Conservation (phyloP, 768 basidiomycete genomes). For the Suillus lakei region DNA sequence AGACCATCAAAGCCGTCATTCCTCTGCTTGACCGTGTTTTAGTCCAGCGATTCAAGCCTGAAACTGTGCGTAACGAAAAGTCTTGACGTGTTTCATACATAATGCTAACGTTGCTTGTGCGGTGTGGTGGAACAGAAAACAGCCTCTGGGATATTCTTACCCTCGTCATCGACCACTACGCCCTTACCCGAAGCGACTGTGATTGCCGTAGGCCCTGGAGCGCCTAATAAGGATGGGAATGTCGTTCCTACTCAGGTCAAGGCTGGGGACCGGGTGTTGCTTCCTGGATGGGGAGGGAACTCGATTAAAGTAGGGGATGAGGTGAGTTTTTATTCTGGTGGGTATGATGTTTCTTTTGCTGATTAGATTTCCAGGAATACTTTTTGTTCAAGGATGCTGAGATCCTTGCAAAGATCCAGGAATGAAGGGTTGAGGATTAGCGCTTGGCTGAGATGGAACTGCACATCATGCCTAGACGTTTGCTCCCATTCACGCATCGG, state of each 20-base stretch:
- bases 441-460: no score
- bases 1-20: constrained; percentile 87
- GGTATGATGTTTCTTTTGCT: not conserved
- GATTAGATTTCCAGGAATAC: constrained; percentile 71
- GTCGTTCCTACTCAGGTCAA: constrained; percentile 78
- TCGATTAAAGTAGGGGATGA: constrained; percentile 97
- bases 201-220: constrained; percentile 93
- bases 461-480: constrained; percentile 12
- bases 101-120: not conserved
- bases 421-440: no score
- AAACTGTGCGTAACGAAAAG: constrained; percentile 67
- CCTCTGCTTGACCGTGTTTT: constrained; percentile 96
- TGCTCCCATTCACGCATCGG: constrained; percentile 11
- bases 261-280: constrained; percentile 89
- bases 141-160: constrained; percentile 94
- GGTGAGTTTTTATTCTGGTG: constrained; percentile 50
- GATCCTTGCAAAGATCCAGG: constrained; percentile 95
- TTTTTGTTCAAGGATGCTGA: constrained; percentile 93
- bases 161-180: constrained; percentile 80
- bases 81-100: not conserved
- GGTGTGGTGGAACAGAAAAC: constrained; percentile 74
- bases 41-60: constrained; percentile 96
- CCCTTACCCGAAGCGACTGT: constrained; percentile 98
- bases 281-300: constrained; percentile 97
- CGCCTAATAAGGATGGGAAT: constrained; percentile 84